A percentile compares a stretch with the other conserved stretches of the same genome.
Conservation (phyloP, 73 alveolate genomes). For the Blepharisma japonicum region DNA sequence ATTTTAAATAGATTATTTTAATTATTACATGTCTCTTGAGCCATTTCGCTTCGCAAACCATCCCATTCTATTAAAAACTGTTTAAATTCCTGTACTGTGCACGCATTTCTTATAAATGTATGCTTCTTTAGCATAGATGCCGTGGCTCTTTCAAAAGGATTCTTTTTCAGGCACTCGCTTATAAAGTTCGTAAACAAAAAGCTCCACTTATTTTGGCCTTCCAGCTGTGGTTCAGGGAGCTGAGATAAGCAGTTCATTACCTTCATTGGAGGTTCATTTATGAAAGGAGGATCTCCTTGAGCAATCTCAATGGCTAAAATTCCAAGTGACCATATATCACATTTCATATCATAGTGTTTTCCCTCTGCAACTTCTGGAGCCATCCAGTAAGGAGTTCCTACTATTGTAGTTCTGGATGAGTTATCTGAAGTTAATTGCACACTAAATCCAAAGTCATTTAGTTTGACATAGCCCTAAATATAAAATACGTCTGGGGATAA, state of each 20-base stretch:
- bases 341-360: slow-evolving; percentile 31
- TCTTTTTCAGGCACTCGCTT: slow-evolving; percentile 79
- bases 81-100: too few relatives aligned
- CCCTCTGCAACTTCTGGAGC: slow-evolving; percentile 47
- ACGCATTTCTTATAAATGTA: too few relatives aligned
- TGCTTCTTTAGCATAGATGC: slow-evolving; percentile 36
- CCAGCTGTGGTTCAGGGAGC: slow-evolving; percentile 82
- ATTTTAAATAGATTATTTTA: too few relatives aligned
- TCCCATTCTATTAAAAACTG: too few relatives aligned
- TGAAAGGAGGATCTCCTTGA: slow-evolving; percentile 45
- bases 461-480: slow-evolving; percentile 55
- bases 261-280: slow-evolving; percentile 76
- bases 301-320: slow-evolving; percentile 70
- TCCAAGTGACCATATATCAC: slow-evolving; percentile 76
- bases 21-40: too few relatives aligned
- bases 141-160: slow-evolving; percentile 87
- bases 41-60: too few relatives aligned
- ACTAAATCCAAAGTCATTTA: slow-evolving; percentile 82
- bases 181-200: slow-evolving; percentile 85
- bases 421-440: slow-evolving; percentile 37
- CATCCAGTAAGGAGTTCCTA: slow-evolving; percentile 46
- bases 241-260: slow-evolving; percentile 82
- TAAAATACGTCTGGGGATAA: slow-evolving; percentile 41
- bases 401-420: slow-evolving; percentile 35
- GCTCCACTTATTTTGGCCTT: slow-evolving; percentile 84